These are phyloP conservation scores for Diutina pseudorugosa DNA, from an alignment of 1,139 yeast species.

Conservation along the genomic window DNA sequence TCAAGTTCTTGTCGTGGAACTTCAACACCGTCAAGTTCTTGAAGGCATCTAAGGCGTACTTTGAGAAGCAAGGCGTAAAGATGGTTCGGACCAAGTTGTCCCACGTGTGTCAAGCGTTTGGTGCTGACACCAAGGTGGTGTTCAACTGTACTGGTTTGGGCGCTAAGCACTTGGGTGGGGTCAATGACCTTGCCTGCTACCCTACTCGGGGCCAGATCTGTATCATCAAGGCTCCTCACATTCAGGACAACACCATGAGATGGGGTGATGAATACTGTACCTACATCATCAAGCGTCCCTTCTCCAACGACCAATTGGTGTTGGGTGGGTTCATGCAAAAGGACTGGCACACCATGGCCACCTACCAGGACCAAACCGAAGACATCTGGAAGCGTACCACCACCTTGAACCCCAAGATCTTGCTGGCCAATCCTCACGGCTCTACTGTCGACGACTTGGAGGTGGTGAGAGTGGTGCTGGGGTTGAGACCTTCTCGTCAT, in stretches of 20 bases:
- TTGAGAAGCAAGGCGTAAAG: slow-evolving; percentile 34
- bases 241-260: slow-evolving; percentile 24
- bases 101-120: slow-evolving; percentile 44
- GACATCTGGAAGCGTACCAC: slow-evolving; percentile 50
- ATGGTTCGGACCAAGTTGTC: slow-evolving; percentile 31
- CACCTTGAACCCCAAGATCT: slow-evolving; percentile 39
- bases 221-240: slow-evolving; percentile 44
- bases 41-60: slow-evolving; percentile 27
- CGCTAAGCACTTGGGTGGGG: slow-evolving; percentile 32
- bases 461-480: slow-evolving; percentile 49
- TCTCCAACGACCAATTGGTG: not conserved
- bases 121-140: slow-evolving; percentile 15
- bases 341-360: slow-evolving; percentile 40
- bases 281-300: slow-evolving; percentile 53
- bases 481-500: slow-evolving; percentile 55
- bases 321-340: slow-evolving; percentile 22
- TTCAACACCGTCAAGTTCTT: slow-evolving; percentile 56
- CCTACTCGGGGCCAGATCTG: slow-evolving; percentile 67
- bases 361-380: slow-evolving; percentile 31
- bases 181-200: slow-evolving; percentile 38
- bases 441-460: slow-evolving; percentile 19
- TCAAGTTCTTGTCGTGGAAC: slow-evolving; percentile 46
- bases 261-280: slow-evolving; percentile 44
- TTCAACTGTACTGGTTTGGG: slow-evolving; percentile 67
- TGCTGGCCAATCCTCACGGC: slow-evolving; percentile 15